phyloP scores from a whole-genome alignment of 495 filamentous ascomycete species.

The Neurospora tetrasperma region DNA sequence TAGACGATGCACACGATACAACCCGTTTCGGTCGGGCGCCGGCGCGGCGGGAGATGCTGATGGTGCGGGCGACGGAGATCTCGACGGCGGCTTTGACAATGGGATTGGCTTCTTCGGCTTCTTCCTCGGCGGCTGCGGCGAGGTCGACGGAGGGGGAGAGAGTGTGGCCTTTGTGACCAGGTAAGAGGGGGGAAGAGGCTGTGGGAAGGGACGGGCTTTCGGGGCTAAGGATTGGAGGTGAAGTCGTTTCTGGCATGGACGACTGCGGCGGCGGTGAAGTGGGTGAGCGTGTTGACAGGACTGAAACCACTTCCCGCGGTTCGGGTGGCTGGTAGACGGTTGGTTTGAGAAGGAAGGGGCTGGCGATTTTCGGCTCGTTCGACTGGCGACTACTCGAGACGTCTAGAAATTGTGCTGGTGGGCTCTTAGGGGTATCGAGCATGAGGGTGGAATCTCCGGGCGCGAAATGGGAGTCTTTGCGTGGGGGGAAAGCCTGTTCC shows the following conservation, averaged over 20 bases:
- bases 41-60: conserved; percentile 40
- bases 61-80: conserved; percentile 48
- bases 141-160: conserved; percentile 19
- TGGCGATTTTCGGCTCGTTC: conserved; percentile 13
- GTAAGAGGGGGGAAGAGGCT: conserved; percentile 12
- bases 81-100: conserved; percentile 39
- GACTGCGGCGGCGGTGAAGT: neutral
- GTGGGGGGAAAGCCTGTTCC: neutral
- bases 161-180: conserved; percentile 21
- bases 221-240: neutral
- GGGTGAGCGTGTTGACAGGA: conserved; percentile 14
- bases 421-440: conserved; percentile 32
- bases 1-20: neutral
- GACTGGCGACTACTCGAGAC: neutral
- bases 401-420: conserved; percentile 12
- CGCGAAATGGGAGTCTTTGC: conserved; percentile 24
- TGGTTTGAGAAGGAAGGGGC: conserved; percentile 12
- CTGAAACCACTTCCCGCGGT: conserved; percentile 13
- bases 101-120: conserved; percentile 26
- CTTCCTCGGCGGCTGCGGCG: neutral
- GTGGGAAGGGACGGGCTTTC: conserved; percentile 19
- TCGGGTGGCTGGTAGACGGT: conserved; percentile 33
- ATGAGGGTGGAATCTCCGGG: conserved; percentile 35
- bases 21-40: neutral
- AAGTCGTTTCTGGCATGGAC: neutral